Conservation (phyloP, 2,329 filamentous ascomycete species). For the Colletotrichum sojae region DNA sequence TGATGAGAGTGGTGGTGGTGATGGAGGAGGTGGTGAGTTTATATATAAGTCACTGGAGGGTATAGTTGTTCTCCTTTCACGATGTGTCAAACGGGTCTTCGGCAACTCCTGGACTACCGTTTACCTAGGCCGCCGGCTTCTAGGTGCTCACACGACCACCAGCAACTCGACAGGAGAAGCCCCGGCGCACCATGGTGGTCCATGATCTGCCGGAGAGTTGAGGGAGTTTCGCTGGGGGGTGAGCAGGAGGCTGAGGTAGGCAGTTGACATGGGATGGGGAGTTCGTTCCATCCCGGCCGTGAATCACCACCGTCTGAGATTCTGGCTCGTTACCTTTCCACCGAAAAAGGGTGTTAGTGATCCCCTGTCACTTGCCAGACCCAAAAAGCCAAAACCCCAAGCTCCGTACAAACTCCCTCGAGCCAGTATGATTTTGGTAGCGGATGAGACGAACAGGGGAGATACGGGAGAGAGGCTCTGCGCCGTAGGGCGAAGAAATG, state of each 20-base stretch:
- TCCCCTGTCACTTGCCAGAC: constrained; percentile 5
- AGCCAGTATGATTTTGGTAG: background rate
- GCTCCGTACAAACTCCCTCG: background rate
- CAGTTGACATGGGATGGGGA: background rate
- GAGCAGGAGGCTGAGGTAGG: background rate
- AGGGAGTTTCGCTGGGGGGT: constrained; percentile 6
- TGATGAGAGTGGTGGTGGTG: background rate
- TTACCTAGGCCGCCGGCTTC: background rate
- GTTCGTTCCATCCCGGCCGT: background rate
- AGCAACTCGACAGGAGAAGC: constrained; percentile 15
- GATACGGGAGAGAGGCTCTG: background rate
- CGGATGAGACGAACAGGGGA: constrained; percentile 39
- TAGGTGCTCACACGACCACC: background rate
- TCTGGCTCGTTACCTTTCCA: too few relatives aligned
- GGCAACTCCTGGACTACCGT: constrained; percentile 22
- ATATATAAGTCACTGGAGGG: constrained; percentile 15
- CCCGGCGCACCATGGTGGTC: constrained; percentile 10
- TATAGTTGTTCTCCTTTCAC: background rate
- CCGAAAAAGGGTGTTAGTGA: background rate
- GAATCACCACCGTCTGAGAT: constrained; percentile 27
- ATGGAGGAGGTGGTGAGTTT: background rate
- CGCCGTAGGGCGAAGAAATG: background rate
- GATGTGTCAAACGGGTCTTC: constrained; percentile 16
- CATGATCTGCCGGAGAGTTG: constrained; percentile 7
- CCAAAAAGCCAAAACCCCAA: background rate